A percentile compares a stretch with the other conserved stretches of the same genome.
Conservation (phyloP, 169 alveolate species). For the Plasmodium ovale region DNA sequence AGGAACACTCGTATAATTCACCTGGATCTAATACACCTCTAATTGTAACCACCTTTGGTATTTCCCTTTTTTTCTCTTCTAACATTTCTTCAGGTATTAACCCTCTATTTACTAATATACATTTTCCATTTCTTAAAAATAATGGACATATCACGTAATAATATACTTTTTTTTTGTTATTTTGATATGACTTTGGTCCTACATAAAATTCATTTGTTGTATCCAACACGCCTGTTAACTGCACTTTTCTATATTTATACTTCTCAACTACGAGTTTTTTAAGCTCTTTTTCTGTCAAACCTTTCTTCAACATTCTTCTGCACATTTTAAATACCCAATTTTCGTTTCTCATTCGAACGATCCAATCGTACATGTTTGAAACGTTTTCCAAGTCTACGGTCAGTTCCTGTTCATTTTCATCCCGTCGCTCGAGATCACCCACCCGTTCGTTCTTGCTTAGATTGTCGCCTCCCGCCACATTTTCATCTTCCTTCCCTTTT, state of each 20-base stretch:
- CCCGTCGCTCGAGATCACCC: neutral
- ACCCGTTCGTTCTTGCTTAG: neutral
- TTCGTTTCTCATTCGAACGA: conserved; percentile 62
- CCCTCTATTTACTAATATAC: conserved; percentile 87
- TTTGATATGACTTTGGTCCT: conserved; percentile 86
- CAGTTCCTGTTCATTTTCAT: neutral
- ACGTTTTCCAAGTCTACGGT: conserved; percentile 32
- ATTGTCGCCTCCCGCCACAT: neutral
- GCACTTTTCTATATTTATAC: conserved; percentile 78
- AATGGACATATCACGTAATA: conserved; percentile 87
- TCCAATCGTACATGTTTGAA: conserved; percentile 32
- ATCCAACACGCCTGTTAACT: conserved; percentile 88
- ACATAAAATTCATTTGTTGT: conserved; percentile 84
- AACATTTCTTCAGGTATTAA: conserved; percentile 79
- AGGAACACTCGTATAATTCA: conserved; percentile 79
- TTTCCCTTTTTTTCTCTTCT: conserved; percentile 75
- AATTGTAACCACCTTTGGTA: conserved; percentile 87
- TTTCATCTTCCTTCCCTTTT: neutral
- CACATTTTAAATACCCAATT: conserved; percentile 7
- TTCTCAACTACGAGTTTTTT: conserved; percentile 63
- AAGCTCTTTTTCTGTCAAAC: conserved; percentile 57
- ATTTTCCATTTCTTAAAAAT: conserved; percentile 86
- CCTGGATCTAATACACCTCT: conserved; percentile 89
- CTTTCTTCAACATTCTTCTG: conserved; percentile 35
- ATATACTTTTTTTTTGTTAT: conserved; percentile 73